Base-by-base conservation (phyloP, 768 basidiomycete genomes). In the Panellus pusillus region DNA sequence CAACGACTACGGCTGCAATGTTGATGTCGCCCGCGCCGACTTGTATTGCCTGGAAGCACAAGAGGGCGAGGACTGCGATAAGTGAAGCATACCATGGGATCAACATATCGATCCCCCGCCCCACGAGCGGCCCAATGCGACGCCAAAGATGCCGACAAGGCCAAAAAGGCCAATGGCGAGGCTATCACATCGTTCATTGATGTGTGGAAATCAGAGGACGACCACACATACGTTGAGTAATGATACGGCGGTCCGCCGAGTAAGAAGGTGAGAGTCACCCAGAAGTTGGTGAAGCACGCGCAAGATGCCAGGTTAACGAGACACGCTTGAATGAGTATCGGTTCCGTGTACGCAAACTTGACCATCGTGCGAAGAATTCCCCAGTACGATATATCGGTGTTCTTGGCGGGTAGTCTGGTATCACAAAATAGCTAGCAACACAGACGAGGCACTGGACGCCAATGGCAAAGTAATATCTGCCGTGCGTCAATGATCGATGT, bases 361-460 rank as follows among this genome's bases (percentile, higher is more conserved):
- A 69, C 79, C 84, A 86, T 85, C 17, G 78, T 80, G 55, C 66
- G 74, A 38, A 82, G 65, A 48, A 86, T 79, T 18, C 75, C 64
- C 47, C 69, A 72, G 68, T 93, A 93, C 3, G 82, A 80, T 57
- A 91, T 49, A 42, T 80, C 70, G 18, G 63, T 68, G 64, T 88
- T 87, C 66, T 89, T 92, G 12, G 86, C 80, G 1, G 92, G 63
- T 89, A 93, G 68, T 95, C 91, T 1, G 91, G 91, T n/a, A 93
- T 70, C 49, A 84, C 60, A 18, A 81, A 66, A 63, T 87, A 93
- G 38, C 83, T 70, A 19, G 86, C 75, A 5, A 77, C 35, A 8
- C 87, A 69, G 12, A 91, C 81, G 20, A 79, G 49, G 51, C 57
- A 70, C 65, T 93, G 92, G 14, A 89, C 71, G 5, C 84, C 89